Percentiles rank a stretch among this genome's conserved stretches.
phyloP scores from a whole-genome alignment of 805 yeast species.

The Danielia reshetovae region DNA sequence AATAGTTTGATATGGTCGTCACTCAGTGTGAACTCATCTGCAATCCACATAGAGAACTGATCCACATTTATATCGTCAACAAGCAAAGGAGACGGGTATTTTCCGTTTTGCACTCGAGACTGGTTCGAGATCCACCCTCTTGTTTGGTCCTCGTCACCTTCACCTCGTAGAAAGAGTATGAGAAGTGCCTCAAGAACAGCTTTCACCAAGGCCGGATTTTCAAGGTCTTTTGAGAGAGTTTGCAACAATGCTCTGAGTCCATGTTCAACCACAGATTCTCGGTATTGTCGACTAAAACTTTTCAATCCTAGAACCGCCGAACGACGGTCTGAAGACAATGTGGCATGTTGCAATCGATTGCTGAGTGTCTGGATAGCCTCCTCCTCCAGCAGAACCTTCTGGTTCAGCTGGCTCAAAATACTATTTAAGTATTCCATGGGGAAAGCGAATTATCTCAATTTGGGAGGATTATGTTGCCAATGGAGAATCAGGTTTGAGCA shows the following conservation, averaged over 20 bases:
- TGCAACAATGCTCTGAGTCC: slow-evolving; percentile 72
- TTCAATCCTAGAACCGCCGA: slow-evolving; percentile 89
- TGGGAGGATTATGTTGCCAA: too few relatives aligned
- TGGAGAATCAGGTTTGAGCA: too few relatives aligned
- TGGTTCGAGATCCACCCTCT: slow-evolving; percentile 72
- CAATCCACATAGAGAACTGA: slow-evolving; percentile 90
- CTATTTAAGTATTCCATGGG: slow-evolving; percentile 37
- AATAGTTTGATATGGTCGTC: slow-evolving; percentile 25
- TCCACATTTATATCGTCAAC: slow-evolving; percentile 59
- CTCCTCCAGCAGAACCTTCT: slow-evolving; percentile 49
- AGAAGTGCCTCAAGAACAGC: slow-evolving; percentile 83
- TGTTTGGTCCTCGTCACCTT: slow-evolving; percentile 57
- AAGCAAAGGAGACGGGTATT: slow-evolving; percentile 70
- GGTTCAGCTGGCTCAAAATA: slow-evolving; percentile 31
- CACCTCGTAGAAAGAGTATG: slow-evolving; percentile 72
- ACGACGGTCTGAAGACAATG: slow-evolving; percentile 75
- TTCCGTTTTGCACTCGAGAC: slow-evolving; percentile 69
- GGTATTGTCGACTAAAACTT: slow-evolving; percentile 79
- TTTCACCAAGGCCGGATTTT: slow-evolving; percentile 68
- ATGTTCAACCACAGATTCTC: slow-evolving; percentile 87
- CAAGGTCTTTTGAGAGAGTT: slow-evolving; percentile 59
- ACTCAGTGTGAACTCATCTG: slow-evolving; percentile 81
- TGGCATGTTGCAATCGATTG: slow-evolving; percentile 81
- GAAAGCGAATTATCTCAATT: too few relatives aligned
- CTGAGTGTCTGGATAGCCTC: slow-evolving; percentile 87